A percentile compares a stretch with the other conserved stretches of the same genome.
phyloP scores from a whole-genome alignment of 257 asterid genomes.

The Lavandula angustifolia region DNA sequence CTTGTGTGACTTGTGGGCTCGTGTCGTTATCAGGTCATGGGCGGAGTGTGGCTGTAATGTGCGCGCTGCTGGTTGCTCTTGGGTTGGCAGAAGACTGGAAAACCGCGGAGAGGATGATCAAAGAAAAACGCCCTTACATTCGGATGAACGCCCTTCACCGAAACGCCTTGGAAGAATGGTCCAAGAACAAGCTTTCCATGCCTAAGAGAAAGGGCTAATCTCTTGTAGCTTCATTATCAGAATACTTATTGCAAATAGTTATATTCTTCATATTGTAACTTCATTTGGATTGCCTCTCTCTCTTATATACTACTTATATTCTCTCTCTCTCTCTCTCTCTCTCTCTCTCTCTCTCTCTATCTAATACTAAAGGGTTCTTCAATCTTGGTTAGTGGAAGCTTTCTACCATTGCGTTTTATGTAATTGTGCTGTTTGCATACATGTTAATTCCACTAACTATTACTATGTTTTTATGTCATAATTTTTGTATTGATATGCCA shows the following conservation, averaged over 20 bases:
- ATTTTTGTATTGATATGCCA: no score
- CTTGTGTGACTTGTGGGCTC: no score
- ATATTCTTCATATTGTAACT: conserved; percentile 12
- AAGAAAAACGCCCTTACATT: conserved; percentile 69
- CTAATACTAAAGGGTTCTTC: no score
- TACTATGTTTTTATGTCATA: no score
- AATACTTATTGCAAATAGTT: conserved; percentile 15
- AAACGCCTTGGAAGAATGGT: conserved; percentile 89
- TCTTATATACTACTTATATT: no score
- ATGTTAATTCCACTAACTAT: no score
- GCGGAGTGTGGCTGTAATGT: conserved; percentile 91
- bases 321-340: no score
- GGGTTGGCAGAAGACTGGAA: conserved; percentile 95
- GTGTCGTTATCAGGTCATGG: conserved; percentile 90
- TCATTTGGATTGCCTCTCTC: conserved; percentile 14
- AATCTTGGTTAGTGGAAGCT: no score
- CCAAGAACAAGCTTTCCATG: conserved; percentile 59
- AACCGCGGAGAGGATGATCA: conserved; percentile 73
- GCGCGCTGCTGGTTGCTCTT: conserved; percentile 86
- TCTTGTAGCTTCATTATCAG: conserved; percentile 33
- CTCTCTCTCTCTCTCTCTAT: no score
- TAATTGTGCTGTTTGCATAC: no score
- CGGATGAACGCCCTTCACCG: conserved; percentile 78
- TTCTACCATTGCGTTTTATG: no score
- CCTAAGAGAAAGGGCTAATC: conserved; percentile 40